A percentile compares a stretch with the other conserved stretches of the same genome.
phyloP scores from a whole-genome alignment of 768 basidiomycete genomes.

The Boletellus ananiceps region DNA sequence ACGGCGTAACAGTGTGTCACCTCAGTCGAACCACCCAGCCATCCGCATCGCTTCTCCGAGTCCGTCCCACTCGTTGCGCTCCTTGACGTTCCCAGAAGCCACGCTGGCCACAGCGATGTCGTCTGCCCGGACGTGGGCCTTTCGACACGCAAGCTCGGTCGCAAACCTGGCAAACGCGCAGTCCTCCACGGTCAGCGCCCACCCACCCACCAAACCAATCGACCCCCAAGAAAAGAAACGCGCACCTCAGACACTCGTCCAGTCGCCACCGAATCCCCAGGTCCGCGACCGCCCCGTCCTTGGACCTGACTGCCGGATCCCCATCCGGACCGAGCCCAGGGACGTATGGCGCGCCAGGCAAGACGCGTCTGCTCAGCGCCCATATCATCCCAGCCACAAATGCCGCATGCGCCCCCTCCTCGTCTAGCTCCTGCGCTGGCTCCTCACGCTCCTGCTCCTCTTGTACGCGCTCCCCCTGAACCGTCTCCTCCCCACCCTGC shows the following conservation, averaged over 20 bases:
- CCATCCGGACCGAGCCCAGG: constrained; percentile 30
- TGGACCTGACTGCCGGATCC: constrained; percentile 22
- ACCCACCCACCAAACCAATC: too few species aligned
- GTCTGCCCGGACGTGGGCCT: constrained; percentile 35
- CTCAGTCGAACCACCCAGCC: constrained; percentile 69
- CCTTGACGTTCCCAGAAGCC: constrained; percentile 17
- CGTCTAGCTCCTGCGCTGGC: constrained; percentile 60
- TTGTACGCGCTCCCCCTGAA: constrained; percentile 11
- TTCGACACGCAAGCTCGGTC: constrained; percentile 76
- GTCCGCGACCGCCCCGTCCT: constrained; percentile 32
- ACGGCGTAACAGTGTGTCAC: too few species aligned
- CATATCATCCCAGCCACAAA: constrained; percentile 89
- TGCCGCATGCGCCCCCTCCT: constrained; percentile 75
- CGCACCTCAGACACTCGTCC: constrained; percentile 75
- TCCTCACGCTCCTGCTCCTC: constrained; percentile 52
- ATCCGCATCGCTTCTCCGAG: constrained; percentile 68
- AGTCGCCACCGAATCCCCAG: constrained; percentile 61
- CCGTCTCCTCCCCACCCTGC: constrained; percentile 22
- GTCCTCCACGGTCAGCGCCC: neutral
- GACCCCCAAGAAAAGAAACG: neutral
- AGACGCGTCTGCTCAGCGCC: constrained; percentile 63
- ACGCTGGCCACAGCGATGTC: constrained; percentile 3
- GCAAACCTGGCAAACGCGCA: constrained; percentile 54
- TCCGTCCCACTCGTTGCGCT: constrained; percentile 58
- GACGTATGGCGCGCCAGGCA: constrained; percentile 76